phyloP scores from a whole-genome alignment of 2,329 filamentous ascomycete species.

The Cercospora sp. region DNA sequence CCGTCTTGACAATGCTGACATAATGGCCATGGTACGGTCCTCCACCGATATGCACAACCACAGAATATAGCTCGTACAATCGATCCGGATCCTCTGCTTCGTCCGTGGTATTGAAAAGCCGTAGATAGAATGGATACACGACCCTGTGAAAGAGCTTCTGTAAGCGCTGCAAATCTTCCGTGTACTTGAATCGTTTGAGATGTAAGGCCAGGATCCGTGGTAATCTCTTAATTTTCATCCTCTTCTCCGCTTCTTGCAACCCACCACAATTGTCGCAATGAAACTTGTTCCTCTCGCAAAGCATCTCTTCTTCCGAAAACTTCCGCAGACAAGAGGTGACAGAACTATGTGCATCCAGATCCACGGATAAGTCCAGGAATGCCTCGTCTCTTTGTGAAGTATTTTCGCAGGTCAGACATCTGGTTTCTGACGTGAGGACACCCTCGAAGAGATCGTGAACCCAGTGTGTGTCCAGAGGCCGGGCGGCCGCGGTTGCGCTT shows the following conservation, averaged over 20 bases:
- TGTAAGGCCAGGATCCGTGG: constrained; percentile 90
- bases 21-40: constrained; percentile 98
- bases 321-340: constrained; percentile 94
- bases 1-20: constrained; percentile 95
- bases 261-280: constrained; percentile 97
- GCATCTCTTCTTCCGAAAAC: constrained; percentile 97
- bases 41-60: constrained; percentile 94
- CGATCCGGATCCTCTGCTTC: constrained; percentile 91
- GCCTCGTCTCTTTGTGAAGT: constrained; percentile 93
- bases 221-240: constrained; percentile 97
- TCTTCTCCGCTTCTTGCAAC: constrained; percentile 94
- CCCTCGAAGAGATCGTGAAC: constrained; percentile 98
- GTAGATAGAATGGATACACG: constrained; percentile 93
- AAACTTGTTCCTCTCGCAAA: constrained; percentile 98
- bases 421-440: constrained; percentile 89
- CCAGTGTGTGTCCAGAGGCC: constrained; percentile 61
- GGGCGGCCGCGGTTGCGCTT: constrained; percentile 25
- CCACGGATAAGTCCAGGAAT: constrained; percentile 93
- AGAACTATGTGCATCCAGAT: constrained; percentile 91
- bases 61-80: constrained; percentile 93
- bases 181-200: constrained; percentile 97
- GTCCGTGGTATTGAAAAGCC: constrained; percentile 96
- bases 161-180: constrained; percentile 86
- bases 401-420: constrained; percentile 94
- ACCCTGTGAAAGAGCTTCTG: constrained; percentile 97